Conservation (phyloP, 108 stramenopile species). For the Phaeodactylum tricornutum region DNA sequence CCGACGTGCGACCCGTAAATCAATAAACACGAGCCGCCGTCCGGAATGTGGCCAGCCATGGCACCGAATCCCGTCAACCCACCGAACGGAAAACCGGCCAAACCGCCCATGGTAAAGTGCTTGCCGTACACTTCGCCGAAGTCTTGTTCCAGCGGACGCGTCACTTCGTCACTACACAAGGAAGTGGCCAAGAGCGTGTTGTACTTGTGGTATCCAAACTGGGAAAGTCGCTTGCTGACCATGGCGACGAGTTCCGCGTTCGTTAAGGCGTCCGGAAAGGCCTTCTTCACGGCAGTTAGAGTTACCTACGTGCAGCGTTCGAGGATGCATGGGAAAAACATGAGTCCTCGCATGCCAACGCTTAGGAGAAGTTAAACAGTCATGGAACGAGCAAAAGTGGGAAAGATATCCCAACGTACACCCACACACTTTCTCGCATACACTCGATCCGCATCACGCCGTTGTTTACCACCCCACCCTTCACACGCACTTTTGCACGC, state of each 20-base stretch:
- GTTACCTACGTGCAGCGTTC: too few species aligned
- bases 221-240: neutral
- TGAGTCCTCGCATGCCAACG: too few species aligned
- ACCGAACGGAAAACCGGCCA: conserved; percentile 54
- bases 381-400: too few species aligned
- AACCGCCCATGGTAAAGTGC: conserved; percentile 35
- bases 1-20: conserved; percentile 72
- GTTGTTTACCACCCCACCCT: too few species aligned
- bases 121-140: conserved; percentile 15
- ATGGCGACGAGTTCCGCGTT: conserved; percentile 8
- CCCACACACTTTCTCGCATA: too few species aligned
- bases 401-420: too few species aligned
- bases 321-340: too few species aligned
- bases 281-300: neutral
- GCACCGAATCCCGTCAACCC: conserved; percentile 47
- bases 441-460: too few species aligned
- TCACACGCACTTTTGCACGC: too few species aligned
- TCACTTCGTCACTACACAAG: conserved; percentile 38
- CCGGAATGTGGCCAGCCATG: conserved; percentile 62
- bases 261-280: conserved; percentile 12
- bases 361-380: too few species aligned
- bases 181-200: conserved; percentile 22
- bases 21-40: conserved; percentile 38
- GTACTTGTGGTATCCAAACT: conserved; percentile 3
- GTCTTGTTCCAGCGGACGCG: conserved; percentile 25